Base-by-base conservation (phyloP, 768 basidiomycete genomes). In the Xerocomus potaroensis region DNA sequence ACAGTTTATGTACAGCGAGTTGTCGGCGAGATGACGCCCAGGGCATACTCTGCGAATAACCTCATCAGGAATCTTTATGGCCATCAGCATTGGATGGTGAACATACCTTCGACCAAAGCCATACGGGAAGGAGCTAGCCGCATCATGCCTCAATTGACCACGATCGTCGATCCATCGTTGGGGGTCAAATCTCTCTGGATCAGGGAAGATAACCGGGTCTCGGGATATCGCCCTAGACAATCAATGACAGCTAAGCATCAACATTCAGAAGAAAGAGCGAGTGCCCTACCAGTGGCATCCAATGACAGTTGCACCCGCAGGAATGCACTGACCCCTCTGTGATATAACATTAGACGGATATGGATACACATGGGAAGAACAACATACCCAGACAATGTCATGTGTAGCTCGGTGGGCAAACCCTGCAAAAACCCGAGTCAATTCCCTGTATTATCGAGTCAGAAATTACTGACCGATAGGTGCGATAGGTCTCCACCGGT, bases 361-460 rank as follows among this genome's bases (percentile, higher is more conserved):
- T n/a, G n/a, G n/a, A n/a, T n/a, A n/a, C n/a, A n/a, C n/a, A n/a
- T n/a, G 8, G 23, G 4, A 30, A 6, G 15, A 29, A 23, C 6
- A 33, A 41, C 55, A 7, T 49, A 80, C 80, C 77, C 79, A 85
- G 19, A 78, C 56, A 30, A 86, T 73, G 45, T 84, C 82, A 41
- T 74, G 74, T 0, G 80, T 84, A 0, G 81, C 74, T 11, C 75
- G 74, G 51, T 87, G 84, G 1, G 77, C 69, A 47, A 83, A 78
- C 0, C 83, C 61, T 62, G 14, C 3, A 23, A 2, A n/a, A 38
- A 26, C 12, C 6, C 12, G 21, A 5, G 22, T 49, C 18, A 42
- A 30, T 23, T 26, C 24, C 14, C 18, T 26, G 6, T n/a, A 8
- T 11, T 5, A 3, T 3, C 2, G 1, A 12, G 4, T 8, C 14